Evolutionary conservation across 257 asterid genomes (phyloP), one percentile per base, ranked within the genome.

Genomic region (Asclepias syriaca): DNA sequence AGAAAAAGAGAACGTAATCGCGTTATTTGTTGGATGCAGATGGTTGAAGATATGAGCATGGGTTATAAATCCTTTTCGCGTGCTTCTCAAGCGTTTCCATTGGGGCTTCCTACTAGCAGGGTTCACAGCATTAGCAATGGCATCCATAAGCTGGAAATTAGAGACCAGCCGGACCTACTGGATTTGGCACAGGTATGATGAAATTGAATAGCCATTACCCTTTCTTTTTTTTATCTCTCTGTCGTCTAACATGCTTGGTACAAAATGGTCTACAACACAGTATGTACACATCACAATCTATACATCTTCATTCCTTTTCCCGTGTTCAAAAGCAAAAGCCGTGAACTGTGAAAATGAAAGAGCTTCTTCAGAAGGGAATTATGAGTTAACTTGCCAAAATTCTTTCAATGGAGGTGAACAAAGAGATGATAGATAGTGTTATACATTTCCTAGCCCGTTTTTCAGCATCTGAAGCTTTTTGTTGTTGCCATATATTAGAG

Each of bases 131-230:
- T 81, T 92, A 77, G 87, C 88, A 10, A 81, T 92, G 88, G 99
- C 99, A 74, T 95, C 91, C 10, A 63, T 83, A 54, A 89, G 97
- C 93, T 92, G 99, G 99, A 80, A 65, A 68, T 67, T 87, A 68
- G 99, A 95, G 85, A 85, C 85, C 78, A 84, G 90, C 19, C 80
- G 75, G 78, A 89, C 74, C 86, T 95, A 95, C 82, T 95, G 99
- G 99, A 86, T 92, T 73, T 92, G 97, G 97, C 99, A 94, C 88
- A 94, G 99, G 99, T 94, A 79, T 46, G 74, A 65, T 45, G 4
- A 12, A 77, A 22, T 32, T 19, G 22, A 37, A 46, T 18, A 61
- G 24, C 18, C 19, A 27, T 53, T 14, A 27, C 34, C 40, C 50
- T 8, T 37, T 32, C 9, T 45, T 22, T 32, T 8, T 45, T 6